A percentile compares a stretch with the other conserved stretches of the same genome.
Conservation (phyloP, 169 alveolate species). For the Theileria parva region DNA sequence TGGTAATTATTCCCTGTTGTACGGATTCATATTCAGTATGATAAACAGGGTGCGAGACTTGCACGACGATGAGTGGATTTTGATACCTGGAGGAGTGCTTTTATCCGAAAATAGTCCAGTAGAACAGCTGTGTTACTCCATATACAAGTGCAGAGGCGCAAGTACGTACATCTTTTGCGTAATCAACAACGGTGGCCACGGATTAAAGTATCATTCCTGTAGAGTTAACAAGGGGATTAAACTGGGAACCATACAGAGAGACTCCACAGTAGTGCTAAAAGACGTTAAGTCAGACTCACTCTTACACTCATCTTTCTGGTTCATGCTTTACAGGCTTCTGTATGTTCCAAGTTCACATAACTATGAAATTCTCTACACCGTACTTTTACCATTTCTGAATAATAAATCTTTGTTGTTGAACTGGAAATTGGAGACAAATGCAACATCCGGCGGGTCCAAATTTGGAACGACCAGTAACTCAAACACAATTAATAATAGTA, state of each 20-base stretch:
- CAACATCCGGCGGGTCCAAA: background rate
- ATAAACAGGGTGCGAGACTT: conserved; percentile 53
- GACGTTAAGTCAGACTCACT: conserved; percentile 72
- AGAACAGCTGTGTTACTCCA: conserved; percentile 48
- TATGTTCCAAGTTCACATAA: conserved; percentile 75
- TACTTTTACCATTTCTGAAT: conserved; percentile 79
- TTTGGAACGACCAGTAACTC: conserved; percentile 4
- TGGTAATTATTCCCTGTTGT: conserved; percentile 53
- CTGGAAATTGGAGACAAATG: conserved; percentile 66
- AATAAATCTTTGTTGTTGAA: conserved; percentile 69
- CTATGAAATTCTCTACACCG: conserved; percentile 78
- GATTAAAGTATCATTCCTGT: conserved; percentile 73
- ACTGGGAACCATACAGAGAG: conserved; percentile 71
- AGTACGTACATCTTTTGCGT: conserved; percentile 40
- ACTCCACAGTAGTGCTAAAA: conserved; percentile 70
- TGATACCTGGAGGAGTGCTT: conserved; percentile 56
- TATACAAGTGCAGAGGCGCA: conserved; percentile 40
- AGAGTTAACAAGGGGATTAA: conserved; percentile 68
- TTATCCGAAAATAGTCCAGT: conserved; percentile 55
- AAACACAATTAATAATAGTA: background rate
- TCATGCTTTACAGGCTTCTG: conserved; percentile 75
- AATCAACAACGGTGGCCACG: conserved; percentile 59
- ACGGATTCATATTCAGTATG: conserved; percentile 58
- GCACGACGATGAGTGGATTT: conserved; percentile 58
- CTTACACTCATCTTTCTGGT: conserved; percentile 81